Base-by-base conservation (phyloP, 2,329 filamentous ascomycete genomes). In the Verticillium nubilum region DNA sequence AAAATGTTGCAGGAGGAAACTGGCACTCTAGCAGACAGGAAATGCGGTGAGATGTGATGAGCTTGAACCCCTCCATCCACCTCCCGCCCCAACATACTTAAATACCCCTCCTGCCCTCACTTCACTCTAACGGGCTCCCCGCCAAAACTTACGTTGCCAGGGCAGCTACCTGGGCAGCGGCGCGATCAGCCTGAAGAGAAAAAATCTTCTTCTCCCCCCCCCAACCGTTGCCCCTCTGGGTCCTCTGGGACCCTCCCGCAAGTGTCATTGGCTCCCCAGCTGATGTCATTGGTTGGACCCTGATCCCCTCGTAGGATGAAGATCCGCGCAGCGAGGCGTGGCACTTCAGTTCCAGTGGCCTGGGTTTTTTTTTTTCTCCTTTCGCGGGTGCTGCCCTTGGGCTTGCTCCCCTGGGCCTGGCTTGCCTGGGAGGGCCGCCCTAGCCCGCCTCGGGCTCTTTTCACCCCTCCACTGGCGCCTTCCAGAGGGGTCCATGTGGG, bases 261-360 rank as follows among this genome's bases (percentile, higher is more conserved):
- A 10, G 37, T 42, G 37, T 47, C 37, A 47, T 47, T 47, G 19
- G 37, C 17, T n/a, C 37, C 37, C 19, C n/a, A 28, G n/a, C 28
- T 54, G 52, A 54, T 54, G 52, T 54, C 52, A 54, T 54, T 54
- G 52, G 52, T 31, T 54, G 52, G 52, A 54, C 52, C 52, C 52
- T 54, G 52, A 54, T 31, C 26, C 37, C 37, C 37, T n/a, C 37
- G 7, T 23, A n/a, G 19, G 37, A 23, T 47, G 37, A 47, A 47
- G 37, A 47, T 47, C 37, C n/a, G n/a, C 37, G 37, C 37, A 5
- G 33, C 33, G 33, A 37, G 33, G 33, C 33, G 33, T 37, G 33
- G 12, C 33, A 7, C 13, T 31, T 31, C 33, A 15, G 37, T 9
- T 13, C 37, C 33, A 37, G 33, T 47, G 19, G n/a, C 37, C 37